Evolutionary conservation across 768 basidiomycete genomes (phyloP).

Genomic region (Mycena alexandri): DNA sequence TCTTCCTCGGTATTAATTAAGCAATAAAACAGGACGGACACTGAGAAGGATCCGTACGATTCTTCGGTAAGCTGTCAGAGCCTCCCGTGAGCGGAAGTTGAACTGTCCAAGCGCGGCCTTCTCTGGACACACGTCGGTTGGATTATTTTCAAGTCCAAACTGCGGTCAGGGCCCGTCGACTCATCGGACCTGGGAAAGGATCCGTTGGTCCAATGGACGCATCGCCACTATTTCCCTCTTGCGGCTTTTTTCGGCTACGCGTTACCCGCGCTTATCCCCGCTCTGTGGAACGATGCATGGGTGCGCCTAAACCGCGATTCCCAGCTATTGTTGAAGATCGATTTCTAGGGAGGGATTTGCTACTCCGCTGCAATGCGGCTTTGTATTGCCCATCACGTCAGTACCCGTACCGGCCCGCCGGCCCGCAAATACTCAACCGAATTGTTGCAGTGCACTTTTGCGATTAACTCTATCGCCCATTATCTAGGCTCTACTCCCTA

Average conservation of each 20-base stretch:
- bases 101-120: slow-evolving; percentile 65
- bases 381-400: slow-evolving; percentile 84
- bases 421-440: slow-evolving; percentile 11
- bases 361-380: slow-evolving; percentile 80
- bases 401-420: slow-evolving; percentile 45
- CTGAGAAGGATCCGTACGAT: slow-evolving; percentile 88
- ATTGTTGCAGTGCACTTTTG: slow-evolving; percentile 77
- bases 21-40: slow-evolving; percentile 66
- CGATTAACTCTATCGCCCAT: slow-evolving; percentile 91
- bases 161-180: slow-evolving; percentile 79
- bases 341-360: slow-evolving; percentile 72
- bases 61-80: slow-evolving; percentile 51
- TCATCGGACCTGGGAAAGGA: slow-evolving; percentile 79
- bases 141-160: slow-evolving; percentile 83
- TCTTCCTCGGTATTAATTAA: slow-evolving; percentile 21
- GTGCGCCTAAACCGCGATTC: slow-evolving; percentile 25
- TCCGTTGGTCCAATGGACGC: slow-evolving; percentile 81
- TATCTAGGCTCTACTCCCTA: slow-evolving; percentile 86
- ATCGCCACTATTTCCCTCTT: slow-evolving; percentile 77
- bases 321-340: not conserved
- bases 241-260: slow-evolving; percentile 76
- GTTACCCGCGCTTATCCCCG: slow-evolving; percentile 77
- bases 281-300: slow-evolving; percentile 72
- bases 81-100: not conserved
- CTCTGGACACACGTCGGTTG: slow-evolving; percentile 88